Conservation (phyloP, 2,329 filamentous ascomycete genomes). For the Aspergillus sp. region DNA sequence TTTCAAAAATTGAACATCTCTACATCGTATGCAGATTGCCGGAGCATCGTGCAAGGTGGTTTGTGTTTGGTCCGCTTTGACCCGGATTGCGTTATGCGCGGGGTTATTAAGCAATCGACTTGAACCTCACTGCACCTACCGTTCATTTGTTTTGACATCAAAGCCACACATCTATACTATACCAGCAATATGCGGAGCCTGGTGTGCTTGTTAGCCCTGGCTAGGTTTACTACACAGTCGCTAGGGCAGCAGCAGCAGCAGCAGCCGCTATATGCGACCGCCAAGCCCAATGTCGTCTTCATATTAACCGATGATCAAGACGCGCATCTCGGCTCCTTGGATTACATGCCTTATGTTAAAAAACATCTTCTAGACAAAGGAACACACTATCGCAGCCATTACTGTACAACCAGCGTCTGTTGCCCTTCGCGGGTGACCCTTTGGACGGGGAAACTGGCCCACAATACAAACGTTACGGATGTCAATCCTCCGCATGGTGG, state of each 20-base stretch:
- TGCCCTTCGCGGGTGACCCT: slow-evolving; percentile 66
- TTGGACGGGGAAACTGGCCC: slow-evolving; percentile 64
- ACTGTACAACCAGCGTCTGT: slow-evolving; percentile 62
- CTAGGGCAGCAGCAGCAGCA: neutral
- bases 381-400: slow-evolving; percentile 62
- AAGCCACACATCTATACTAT: neutral
- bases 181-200: neutral
- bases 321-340: slow-evolving; percentile 31
- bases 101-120: too few relatives aligned
- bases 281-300: slow-evolving; percentile 62
- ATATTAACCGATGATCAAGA: slow-evolving; percentile 71
- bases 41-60: too few relatives aligned
- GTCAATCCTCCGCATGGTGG: slow-evolving; percentile 33
- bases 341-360: slow-evolving; percentile 54
- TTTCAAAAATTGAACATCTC: too few relatives aligned
- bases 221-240: neutral
- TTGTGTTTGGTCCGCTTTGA: too few relatives aligned
- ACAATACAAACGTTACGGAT: slow-evolving; percentile 69
- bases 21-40: too few relatives aligned
- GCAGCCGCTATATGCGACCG: neutral
- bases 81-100: too few relatives aligned
- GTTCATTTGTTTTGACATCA: neutral
- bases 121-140: too few relatives aligned
- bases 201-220: neutral
- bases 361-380: slow-evolving; percentile 48